Evolutionary conservation across 2,329 filamentous ascomycete genomes (phyloP).

Genomic region (Ascochyta fabae): DNA sequence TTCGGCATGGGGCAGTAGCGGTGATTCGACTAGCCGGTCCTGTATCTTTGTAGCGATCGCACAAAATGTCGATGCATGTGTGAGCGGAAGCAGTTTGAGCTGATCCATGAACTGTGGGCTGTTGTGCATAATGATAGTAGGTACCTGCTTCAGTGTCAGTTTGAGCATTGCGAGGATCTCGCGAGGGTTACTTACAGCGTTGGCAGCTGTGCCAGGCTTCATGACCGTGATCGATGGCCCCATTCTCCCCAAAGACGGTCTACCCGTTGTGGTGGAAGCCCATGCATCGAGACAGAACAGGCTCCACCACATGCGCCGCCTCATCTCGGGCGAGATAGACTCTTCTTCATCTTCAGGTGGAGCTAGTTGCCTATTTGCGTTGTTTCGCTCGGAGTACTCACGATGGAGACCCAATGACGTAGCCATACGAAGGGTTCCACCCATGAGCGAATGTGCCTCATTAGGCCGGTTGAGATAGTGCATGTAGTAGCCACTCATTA

Average conservation of each 20-base stretch:
- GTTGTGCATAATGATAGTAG: slow-evolving; percentile 39
- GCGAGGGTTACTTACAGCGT: slow-evolving; percentile 32
- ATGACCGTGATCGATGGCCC: slow-evolving; percentile 49
- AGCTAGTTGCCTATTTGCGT: slow-evolving; percentile 24
- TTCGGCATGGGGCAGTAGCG: slow-evolving; percentile 70
- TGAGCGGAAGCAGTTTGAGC: slow-evolving; percentile 71
- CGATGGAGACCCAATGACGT: slow-evolving; percentile 74
- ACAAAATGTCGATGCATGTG: slow-evolving; percentile 80
- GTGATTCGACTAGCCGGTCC: slow-evolving; percentile 73
- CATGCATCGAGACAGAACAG: slow-evolving; percentile 54
- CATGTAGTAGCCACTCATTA: slow-evolving; percentile 78
- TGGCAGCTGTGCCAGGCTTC: slow-evolving; percentile 43
- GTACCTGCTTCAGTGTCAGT: slow-evolving; percentile 22
- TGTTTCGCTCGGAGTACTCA: slow-evolving; percentile 58
- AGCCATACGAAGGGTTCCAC: slow-evolving; percentile 75
- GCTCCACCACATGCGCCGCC: slow-evolving; percentile 54
- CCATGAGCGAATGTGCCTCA: slow-evolving; percentile 75
- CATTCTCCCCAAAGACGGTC: slow-evolving; percentile 50
- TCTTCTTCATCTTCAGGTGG: slow-evolving; percentile 37
- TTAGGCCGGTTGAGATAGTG: slow-evolving; percentile 81
- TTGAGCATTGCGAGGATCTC: not conserved
- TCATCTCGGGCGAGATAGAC: slow-evolving; percentile 48
- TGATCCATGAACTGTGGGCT: slow-evolving; percentile 57
- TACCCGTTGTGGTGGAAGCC: slow-evolving; percentile 53
- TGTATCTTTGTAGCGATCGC: slow-evolving; percentile 80